Evolutionary conservation across 2,329 filamentous ascomycete genomes (phyloP).

Genomic region (Chrysoporthe cubensis): DNA sequence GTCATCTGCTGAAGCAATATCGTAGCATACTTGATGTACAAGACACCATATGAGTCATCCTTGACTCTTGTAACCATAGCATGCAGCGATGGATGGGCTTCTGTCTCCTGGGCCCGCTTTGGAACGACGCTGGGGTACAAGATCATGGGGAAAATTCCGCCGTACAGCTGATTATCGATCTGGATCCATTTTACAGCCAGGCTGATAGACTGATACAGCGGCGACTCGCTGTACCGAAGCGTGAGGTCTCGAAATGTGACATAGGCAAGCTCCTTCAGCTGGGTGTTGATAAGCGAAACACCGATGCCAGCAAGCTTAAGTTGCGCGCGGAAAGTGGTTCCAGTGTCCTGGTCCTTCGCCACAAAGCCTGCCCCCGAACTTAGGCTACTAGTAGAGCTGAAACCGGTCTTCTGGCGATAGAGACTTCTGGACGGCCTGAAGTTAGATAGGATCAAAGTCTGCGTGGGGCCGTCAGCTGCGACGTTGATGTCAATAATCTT

Average conservation of each 20-base stretch:
- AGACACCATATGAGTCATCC: constrained; percentile 95
- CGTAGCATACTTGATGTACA: constrained; percentile 98
- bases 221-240: constrained; percentile 90
- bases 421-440: constrained; percentile 92
- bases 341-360: constrained; percentile 88
- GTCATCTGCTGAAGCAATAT: constrained; percentile 97
- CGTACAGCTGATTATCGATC: constrained; percentile 97
- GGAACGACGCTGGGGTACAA: constrained; percentile 97
- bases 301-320: constrained; percentile 88
- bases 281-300: constrained; percentile 89
- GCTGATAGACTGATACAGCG: constrained; percentile 87
- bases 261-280: constrained; percentile 90
- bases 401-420: constrained; percentile 68
- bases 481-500: constrained; percentile 98
- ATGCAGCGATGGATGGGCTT: constrained; percentile 93
- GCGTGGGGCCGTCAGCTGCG: constrained; percentile 90
- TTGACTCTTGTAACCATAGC: constrained; percentile 92
- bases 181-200: constrained; percentile 98
- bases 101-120: constrained; percentile 94
- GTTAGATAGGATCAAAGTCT: constrained; percentile 91
- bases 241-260: constrained; percentile 90
- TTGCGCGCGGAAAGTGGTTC: constrained; percentile 86
- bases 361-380: constrained; percentile 74
- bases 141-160: constrained; percentile 96
- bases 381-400: constrained; percentile 50